Evolutionary conservation across 805 yeast species (phyloP).

Genomic region (Candida sphagnicola): DNA sequence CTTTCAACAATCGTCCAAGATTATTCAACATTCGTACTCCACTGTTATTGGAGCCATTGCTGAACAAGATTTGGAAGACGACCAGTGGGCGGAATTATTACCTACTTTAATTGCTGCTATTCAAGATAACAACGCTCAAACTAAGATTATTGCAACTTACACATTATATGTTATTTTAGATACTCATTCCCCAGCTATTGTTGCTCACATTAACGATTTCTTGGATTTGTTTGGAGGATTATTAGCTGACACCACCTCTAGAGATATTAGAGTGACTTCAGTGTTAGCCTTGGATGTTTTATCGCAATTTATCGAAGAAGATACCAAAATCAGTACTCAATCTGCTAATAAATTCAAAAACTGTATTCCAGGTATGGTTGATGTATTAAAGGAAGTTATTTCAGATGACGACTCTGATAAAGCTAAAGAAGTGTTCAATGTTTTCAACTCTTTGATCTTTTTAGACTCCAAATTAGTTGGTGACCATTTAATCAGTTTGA

Average conservation of each 20-base stretch:
- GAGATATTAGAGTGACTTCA: conserved; percentile 76
- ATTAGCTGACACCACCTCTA: conserved; percentile 56
- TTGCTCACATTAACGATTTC: conserved; percentile 59
- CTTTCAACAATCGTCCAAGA: conserved; percentile 58
- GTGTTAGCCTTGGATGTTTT: conserved; percentile 76
- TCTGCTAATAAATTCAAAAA: conserved; percentile 53
- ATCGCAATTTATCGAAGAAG: conserved; percentile 64
- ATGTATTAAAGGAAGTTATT: conserved; percentile 73
- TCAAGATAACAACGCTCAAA: conserved; percentile 45
- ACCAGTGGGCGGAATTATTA: conserved; percentile 73
- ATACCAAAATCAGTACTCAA: conserved; percentile 40
- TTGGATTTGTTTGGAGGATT: conserved; percentile 68
- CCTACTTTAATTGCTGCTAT: conserved; percentile 65
- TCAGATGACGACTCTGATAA: conserved; percentile 65
- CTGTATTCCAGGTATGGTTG: conserved; percentile 75
- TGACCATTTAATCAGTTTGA: conserved; percentile 62
- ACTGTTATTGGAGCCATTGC: conserved; percentile 88
- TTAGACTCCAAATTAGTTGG: conserved; percentile 79
- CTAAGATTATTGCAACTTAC: conserved; percentile 81
- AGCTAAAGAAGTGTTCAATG: conserved; percentile 75
- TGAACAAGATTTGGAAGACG: conserved; percentile 59
- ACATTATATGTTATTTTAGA: conserved; percentile 77
- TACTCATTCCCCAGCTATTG: conserved; percentile 55
- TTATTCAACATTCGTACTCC: conserved; percentile 84
- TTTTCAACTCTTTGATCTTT: conserved; percentile 74